Conservation (phyloP, 805 yeast species). For the Candida multigemmis region DNA sequence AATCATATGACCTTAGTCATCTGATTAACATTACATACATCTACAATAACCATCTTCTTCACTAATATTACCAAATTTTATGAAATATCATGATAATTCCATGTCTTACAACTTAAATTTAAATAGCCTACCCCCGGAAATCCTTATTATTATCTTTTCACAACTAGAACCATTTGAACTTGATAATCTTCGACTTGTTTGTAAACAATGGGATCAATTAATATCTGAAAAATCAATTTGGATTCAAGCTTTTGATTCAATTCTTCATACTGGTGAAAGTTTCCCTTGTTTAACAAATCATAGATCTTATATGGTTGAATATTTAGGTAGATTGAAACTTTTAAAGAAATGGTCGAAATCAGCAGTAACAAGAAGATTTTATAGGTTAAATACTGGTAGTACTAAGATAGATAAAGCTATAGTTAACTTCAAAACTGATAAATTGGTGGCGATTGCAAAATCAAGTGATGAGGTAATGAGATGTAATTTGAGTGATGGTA, state of each 20-base stretch:
- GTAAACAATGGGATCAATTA: slow-evolving; percentile 38
- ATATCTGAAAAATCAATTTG: slow-evolving; percentile 39
- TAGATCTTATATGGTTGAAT: slow-evolving; percentile 38
- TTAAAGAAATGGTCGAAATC: slow-evolving; percentile 32
- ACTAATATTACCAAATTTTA: too few relatives aligned
- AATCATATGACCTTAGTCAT: too few relatives aligned
- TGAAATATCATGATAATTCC: too few relatives aligned
- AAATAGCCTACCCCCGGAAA: slow-evolving; percentile 37
- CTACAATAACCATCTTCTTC: too few relatives aligned
- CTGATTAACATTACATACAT: too few relatives aligned
- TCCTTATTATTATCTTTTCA: slow-evolving; percentile 35
- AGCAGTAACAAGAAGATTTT: slow-evolving; percentile 11
- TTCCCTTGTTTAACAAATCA: slow-evolving; percentile 40
- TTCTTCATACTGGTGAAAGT: slow-evolving; percentile 22
- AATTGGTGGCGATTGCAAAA: slow-evolving; percentile 18
- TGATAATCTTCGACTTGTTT: slow-evolving; percentile 32
- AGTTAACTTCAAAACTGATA: slow-evolving; percentile 16
- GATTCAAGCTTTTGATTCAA: slow-evolving; percentile 33
- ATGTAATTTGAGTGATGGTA: slow-evolving; percentile 24
- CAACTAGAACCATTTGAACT: slow-evolving; percentile 38
- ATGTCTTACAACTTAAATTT: too few relatives aligned
- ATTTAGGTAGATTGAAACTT: slow-evolving; percentile 27
- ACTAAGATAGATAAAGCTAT: slow-evolving; percentile 10
- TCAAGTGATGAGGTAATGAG: slow-evolving; percentile 18
- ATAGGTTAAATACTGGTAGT: slow-evolving; percentile 6